These are phyloP conservation scores for Candida ficus DNA, from an alignment of 805 yeast genomes.

Conservation along the genomic window DNA sequence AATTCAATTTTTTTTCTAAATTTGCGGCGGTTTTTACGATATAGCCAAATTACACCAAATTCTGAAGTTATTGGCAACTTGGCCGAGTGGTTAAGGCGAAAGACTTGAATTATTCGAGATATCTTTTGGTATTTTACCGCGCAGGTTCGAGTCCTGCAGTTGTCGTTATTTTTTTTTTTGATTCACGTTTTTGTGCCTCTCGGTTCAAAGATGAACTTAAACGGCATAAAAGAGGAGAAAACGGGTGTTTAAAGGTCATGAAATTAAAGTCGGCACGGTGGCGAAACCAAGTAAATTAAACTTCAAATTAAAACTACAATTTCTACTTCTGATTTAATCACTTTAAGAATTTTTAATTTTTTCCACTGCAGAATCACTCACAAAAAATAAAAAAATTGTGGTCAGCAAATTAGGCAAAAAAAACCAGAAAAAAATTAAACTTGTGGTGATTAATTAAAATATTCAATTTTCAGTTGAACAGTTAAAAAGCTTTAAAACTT, in stretches of 20 bases:
- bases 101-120: slow-evolving; percentile 29
- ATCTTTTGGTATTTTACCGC: slow-evolving; percentile 24
- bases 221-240: background rate
- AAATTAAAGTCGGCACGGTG: too few species aligned
- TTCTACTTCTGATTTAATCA: too few species aligned
- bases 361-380: too few species aligned
- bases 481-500: background rate
- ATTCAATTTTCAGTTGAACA: background rate
- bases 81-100: slow-evolving; percentile 43
- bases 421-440: background rate
- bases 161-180: slow-evolving; percentile 28
- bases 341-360: too few species aligned
- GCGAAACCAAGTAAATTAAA: too few species aligned
- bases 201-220: too few species aligned
- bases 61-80: too few species aligned
- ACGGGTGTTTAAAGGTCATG: background rate
- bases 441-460: background rate
- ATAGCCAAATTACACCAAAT: too few species aligned
- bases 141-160: slow-evolving; percentile 41
- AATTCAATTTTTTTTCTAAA: too few species aligned
- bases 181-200: slow-evolving; percentile 1
- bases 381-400: background rate
- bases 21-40: too few species aligned
- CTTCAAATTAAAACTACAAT: too few species aligned
- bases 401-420: background rate